phyloP scores from a whole-genome alignment of 1,284 basidiomycete genomes.

The Tetrapyrgos nigripes region DNA sequence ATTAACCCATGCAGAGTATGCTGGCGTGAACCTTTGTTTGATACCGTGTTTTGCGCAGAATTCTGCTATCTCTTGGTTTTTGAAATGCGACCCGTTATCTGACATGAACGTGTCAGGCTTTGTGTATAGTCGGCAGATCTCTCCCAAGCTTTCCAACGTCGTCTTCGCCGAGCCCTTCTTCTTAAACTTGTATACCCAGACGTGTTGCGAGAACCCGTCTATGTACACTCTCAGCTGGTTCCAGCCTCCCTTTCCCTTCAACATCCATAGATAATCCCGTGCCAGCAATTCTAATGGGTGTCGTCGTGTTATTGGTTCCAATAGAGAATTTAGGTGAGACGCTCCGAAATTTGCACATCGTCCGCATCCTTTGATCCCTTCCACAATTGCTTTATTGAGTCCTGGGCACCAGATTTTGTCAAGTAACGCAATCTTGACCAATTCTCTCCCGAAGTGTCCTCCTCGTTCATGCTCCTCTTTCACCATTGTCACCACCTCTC shows the following conservation, averaged over 20 bases:
- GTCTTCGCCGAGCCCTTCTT: no score
- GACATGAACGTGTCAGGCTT: constrained; percentile 41
- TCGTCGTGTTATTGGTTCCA: constrained; percentile 41
- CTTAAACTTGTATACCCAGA: constrained; percentile 36
- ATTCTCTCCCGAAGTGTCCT: constrained; percentile 38
- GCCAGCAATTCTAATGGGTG: constrained; percentile 44
- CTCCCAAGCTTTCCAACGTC: constrained; percentile 22
- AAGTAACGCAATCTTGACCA: no score
- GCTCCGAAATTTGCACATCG: constrained; percentile 35
- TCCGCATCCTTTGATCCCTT: constrained; percentile 34
- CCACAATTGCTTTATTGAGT: constrained; percentile 34
- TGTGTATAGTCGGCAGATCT: constrained; percentile 29
- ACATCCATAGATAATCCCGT: constrained; percentile 39
- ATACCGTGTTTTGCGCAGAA: no score
- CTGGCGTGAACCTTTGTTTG: no score
- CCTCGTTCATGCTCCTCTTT: constrained; percentile 22
- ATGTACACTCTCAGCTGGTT: constrained; percentile 31
- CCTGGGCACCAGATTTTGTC: constrained; percentile 34
- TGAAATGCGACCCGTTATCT: constrained; percentile 45
- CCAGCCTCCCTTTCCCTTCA: constrained; percentile 38
- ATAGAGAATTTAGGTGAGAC: no score
- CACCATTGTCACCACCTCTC: constrained; percentile 19
- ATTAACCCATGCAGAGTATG: no score
- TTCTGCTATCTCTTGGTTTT: constrained; percentile 34
- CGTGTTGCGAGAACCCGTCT: constrained; percentile 32